These are phyloP conservation scores for Benincasa hispida DNA, from an alignment of 306 rosid genomes.

Conservation along the genomic window DNA sequence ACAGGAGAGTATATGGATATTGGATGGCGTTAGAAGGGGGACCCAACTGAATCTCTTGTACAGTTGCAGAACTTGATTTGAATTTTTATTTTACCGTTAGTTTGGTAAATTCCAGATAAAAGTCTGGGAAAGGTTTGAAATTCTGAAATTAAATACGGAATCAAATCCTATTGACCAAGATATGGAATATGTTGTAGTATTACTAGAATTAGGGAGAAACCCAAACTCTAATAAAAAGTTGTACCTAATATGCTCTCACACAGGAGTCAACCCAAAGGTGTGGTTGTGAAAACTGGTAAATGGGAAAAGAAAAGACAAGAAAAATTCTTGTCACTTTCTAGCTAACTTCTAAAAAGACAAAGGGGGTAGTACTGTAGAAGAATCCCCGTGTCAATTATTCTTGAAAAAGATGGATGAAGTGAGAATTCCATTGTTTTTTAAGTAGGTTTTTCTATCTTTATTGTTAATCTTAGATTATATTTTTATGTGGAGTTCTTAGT, in stretches of 20 bases:
- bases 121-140: not conserved
- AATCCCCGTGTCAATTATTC: not conserved
- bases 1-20: not conserved
- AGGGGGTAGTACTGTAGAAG: not conserved
- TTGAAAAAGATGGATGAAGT: not conserved
- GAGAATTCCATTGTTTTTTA: not conserved
- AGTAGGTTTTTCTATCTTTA: not conserved
- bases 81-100: not conserved
- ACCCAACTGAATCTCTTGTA: not conserved
- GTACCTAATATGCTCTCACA: not conserved
- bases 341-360: conserved; percentile 4
- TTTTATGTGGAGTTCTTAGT: not conserved
- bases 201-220: not conserved
- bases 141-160: not conserved
- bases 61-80: not conserved
- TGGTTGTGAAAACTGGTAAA: not conserved
- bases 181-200: not conserved
- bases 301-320: not conserved
- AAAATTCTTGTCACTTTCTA: not conserved
- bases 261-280: not conserved
- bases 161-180: not conserved
- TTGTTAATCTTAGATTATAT: not conserved
- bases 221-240: not conserved
- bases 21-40: not conserved
- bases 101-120: not conserved